Base-by-base conservation (phyloP, 495 filamentous ascomycete species). In the Pseudoneurospora amorphoporcata region DNA sequence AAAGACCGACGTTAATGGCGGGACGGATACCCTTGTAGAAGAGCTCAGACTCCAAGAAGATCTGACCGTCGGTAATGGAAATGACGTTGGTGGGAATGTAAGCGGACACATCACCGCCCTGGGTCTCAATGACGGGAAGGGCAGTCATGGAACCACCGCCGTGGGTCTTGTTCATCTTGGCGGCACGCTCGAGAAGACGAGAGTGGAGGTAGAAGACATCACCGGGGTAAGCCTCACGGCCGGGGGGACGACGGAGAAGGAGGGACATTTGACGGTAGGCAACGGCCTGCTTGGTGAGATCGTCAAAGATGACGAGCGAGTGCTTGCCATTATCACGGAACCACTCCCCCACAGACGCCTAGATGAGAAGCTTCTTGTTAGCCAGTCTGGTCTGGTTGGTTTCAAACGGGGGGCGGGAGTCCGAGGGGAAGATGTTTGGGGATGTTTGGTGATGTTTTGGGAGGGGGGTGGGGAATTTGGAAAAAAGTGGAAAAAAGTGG, bases 1-100 rank as follows among this genome's bases (percentile, higher is more conserved):
- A 99, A 72, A 99, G 92, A 95, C 95, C 95, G 91, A 99, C 95
- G 90, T 99, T 99, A 87, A 99, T 99, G 86, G 95, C 95, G 78
- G 95, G 95, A 82, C 95, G 96, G 86, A 99, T 86, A 97, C 95
- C 95, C 92, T 99, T 99, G 91, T 99, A 99, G 92, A 99, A 99
- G 75, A 99, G 89, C 83, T 99, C 95, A 77, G 96, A 83, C 87
- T 99, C 95, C 90, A 99, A 90, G 93, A 99, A 99, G 85, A 99
- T 99, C 88, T 99, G 95, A 72, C 95, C 95, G 80, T 99, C 95
- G 76, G 95, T 99, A 81, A 99, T 99, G 82, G 96, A 98, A 90
- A 99, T 99, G 88, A 99, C 95, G 88, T 99, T 99, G 87, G 95
- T 99, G 81, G 95, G 95, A 89, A 99, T 99, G 86, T 98, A 99